Evolutionary conservation across 2,329 filamentous ascomycete genomes (phyloP), one percentile per base, ranked within the genome.

Genomic region (Neonectria hederae): DNA sequence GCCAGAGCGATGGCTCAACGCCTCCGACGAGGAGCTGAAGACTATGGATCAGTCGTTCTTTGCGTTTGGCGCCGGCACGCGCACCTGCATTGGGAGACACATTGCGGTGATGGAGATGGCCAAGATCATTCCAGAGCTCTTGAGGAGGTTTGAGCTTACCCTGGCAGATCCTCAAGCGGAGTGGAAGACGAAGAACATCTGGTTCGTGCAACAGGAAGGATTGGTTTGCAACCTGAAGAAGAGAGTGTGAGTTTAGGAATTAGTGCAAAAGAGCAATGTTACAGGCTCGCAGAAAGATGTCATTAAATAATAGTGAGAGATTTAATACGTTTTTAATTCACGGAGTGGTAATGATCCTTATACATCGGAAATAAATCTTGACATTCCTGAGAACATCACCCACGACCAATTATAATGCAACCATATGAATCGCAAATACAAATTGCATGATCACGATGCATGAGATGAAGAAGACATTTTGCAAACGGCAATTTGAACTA

Each of bases 21-120:
- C 68, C 1, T 71, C 73, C n/a, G 51, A 67, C 0, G 69, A 74
- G 5, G 65, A 62, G 26, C 17, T 76, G 3, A 68, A 69, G 19
- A 26, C 60, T 5, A 78, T 78, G 76, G 75, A 76, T 17, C 67
- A 72, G 6, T 64, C 71, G 28, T 72, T 66, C 53, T 69, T 75
- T 35, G 69, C 74, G 5, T 82, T 82, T 67, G 80, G 80, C 0
- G 65, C 76, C 46, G 80, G 80, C 3, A 77, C 78, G 4, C 72
- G 81, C 5, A 82, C 77, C 1, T 83, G 81, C 60, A 70, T 83
- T 42, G 82, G 81, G 2, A 77, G 77, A 54, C 78, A 83, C 61
- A 78, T 83, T 35, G 77, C 79, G 5, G 67, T 80, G 46, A 60
- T 83, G 43, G 81, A 83, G 69, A 80, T 83, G 26, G 45, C 38